Base-by-base conservation (phyloP, 805 yeast genomes). In the Myxozyma melibiosi region DNA sequence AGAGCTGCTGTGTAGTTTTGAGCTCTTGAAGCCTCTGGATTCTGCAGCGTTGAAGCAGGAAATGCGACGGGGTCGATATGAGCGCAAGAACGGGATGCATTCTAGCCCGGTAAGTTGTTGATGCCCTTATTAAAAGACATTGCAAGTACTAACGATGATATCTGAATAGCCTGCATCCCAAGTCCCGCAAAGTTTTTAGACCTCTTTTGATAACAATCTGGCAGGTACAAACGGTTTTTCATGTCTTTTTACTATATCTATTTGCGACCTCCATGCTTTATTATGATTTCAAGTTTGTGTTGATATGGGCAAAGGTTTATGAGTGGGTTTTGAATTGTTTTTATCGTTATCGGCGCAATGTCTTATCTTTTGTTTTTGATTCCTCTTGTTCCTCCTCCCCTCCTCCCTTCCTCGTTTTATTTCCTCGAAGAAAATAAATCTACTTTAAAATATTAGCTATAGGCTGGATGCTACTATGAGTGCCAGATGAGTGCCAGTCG, bases 41-140 rank as follows among this genome's bases (percentile, higher is more conserved):
- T 83, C 95, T 50, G 86, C 87, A 18, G 97, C 97, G 3, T 80
- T 94, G 73, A 91, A 92, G 70, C 96, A 88, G 71, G 94, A 90
- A 49, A 90, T 92, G 97, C 86, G 86, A 65, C 54, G 67, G 13
- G 64, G 67, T 8, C 52, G 88, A 67, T 86, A 87, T 61, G 97
- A 91, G 71, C 77, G 98, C 64, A 81, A 87, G 65, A 71, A 78
- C 51, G 91, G 67, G 25, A 58, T 65, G 57, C 55, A 63, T 34
- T 47, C 65, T 7, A 61, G 66, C 41, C 67, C 67, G 20, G 61
- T 57, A 41, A 33, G 61, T 49, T 20, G 24, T 18, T 30, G 89
- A 14, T 16, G 65, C 71, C 24, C 41, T 71, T 25, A 16, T 39
- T 22, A 22, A 31, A 33, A 16, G 18, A 20, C n/a, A 24, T n/a